Evolutionary conservation across 2,329 filamentous ascomycete genomes (phyloP).

Genomic region (Lecanicillium sp.): DNA sequence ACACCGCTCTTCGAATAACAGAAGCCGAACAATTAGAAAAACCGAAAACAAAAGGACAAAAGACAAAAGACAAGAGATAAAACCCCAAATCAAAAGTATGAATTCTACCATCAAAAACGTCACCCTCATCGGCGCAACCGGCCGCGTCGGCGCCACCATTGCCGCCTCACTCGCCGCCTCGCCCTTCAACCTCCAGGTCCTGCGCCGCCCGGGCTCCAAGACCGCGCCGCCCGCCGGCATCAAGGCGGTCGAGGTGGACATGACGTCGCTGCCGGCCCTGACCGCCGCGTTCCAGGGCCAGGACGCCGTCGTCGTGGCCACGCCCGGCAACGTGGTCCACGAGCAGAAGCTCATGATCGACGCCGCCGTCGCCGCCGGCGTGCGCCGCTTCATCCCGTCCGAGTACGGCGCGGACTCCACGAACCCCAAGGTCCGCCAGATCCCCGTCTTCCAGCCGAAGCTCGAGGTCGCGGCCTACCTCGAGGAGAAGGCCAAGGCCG

Average conservation of each 20-base stretch:
- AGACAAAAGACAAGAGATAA: background rate
- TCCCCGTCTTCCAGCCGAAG: slow-evolving; percentile 16
- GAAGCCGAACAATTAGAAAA: too few relatives aligned
- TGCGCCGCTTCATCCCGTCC: slow-evolving; percentile 46
- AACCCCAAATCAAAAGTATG: background rate
- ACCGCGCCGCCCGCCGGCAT: slow-evolving; percentile 29
- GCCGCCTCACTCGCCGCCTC: slow-evolving; percentile 8
- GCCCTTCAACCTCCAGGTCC: slow-evolving; percentile 36
- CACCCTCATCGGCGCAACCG: slow-evolving; percentile 19
- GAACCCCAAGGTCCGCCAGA: slow-evolving; percentile 10
- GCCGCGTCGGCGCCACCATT: slow-evolving; percentile 7
- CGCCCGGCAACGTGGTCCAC: slow-evolving; percentile 33
- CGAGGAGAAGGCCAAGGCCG: slow-evolving; percentile 7
- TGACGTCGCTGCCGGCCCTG: slow-evolving; percentile 37
- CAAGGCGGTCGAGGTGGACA: slow-evolving; percentile 42
- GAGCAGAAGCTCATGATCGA: slow-evolving; percentile 43
- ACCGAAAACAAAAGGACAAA: too few relatives aligned
- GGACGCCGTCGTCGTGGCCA: slow-evolving; percentile 44
- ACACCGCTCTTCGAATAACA: too few relatives aligned
- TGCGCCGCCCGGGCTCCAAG: slow-evolving; percentile 40
- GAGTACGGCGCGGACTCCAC: slow-evolving; percentile 36
- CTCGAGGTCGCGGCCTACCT: slow-evolving; percentile 15
- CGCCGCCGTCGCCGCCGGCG: slow-evolving; percentile 45
- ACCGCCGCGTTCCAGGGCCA: slow-evolving; percentile 40
- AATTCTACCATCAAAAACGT: slow-evolving; percentile 20